Evolutionary conservation across 345 rosid species (phyloP).

Genomic region (Salix suchowensis): DNA sequence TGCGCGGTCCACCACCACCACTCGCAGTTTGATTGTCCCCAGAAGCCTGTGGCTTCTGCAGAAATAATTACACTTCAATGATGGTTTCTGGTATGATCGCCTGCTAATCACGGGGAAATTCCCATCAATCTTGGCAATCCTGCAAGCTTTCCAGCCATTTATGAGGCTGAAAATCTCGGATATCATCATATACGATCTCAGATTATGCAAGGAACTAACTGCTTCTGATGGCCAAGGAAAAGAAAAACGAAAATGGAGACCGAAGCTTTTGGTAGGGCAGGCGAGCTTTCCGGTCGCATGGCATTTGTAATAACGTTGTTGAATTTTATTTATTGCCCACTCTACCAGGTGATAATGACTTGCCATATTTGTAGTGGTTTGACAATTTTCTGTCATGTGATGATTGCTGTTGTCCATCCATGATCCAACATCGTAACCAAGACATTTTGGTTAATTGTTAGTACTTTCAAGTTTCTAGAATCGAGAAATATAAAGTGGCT

Average conservation of each 20-base stretch:
- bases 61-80: conserved; percentile 20
- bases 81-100: conserved; percentile 18
- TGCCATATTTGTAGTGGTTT: conserved; percentile 8
- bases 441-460: conserved; percentile 1
- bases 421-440: neutral
- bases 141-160: neutral
- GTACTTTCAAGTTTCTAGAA: neutral
- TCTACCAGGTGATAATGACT: conserved; percentile 1
- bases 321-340: neutral
- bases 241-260: conserved; percentile 8
- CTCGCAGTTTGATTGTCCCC: conserved; percentile 15
- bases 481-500: too few relatives aligned
- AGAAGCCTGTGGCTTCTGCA: conserved; percentile 9
- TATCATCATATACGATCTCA: neutral
- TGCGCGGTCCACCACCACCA: conserved; percentile 32
- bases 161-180: neutral
- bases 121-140: conserved; percentile 30
- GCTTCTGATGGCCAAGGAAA: neutral
- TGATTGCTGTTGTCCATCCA: neutral
- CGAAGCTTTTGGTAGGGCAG: conserved; percentile 30
- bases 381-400: conserved; percentile 9
- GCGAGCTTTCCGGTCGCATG: conserved; percentile 21
- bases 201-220: neutral
- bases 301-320: conserved; percentile 1
- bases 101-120: conserved; percentile 20